Evolutionary conservation across 768 basidiomycete genomes (phyloP).

Genomic region (Polyporus arcularius): DNA sequence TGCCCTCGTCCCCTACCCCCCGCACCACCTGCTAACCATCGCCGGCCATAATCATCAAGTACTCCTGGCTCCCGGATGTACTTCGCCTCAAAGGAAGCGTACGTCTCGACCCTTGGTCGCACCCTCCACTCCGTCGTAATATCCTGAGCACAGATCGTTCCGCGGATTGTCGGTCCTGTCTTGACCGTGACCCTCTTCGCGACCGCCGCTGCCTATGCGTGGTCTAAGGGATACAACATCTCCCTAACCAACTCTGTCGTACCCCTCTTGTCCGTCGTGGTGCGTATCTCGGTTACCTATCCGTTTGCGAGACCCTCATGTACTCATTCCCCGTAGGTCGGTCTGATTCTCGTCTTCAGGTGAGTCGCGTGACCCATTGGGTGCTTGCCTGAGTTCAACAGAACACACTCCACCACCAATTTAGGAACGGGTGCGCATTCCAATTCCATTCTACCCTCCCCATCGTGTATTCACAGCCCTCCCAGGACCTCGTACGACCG

Average conservation of each 20-base stretch:
- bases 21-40: too few relatives aligned
- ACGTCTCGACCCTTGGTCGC: slow-evolving; percentile 31
- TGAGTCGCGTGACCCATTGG: slow-evolving; percentile 33
- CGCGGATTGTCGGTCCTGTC: slow-evolving; percentile 77
- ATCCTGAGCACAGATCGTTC: slow-evolving; percentile 56
- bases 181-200: slow-evolving; percentile 82
- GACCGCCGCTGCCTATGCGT: slow-evolving; percentile 56
- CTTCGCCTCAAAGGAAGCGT: slow-evolving; percentile 83
- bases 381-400: neutral
- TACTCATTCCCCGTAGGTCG: slow-evolving; percentile 53
- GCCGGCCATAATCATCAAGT: slow-evolving; percentile 41
- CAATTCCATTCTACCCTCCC: neutral
- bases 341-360: slow-evolving; percentile 88
- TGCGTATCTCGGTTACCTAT: slow-evolving; percentile 38
- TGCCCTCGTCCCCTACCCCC: neutral
- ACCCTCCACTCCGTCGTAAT: slow-evolving; percentile 9
- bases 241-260: slow-evolving; percentile 81
- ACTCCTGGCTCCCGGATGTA: slow-evolving; percentile 90
- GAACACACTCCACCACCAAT: neutral
- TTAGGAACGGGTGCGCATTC: slow-evolving; percentile 62
- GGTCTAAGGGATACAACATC: slow-evolving; percentile 57
- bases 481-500: slow-evolving; percentile 81
- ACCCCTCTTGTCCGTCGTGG: slow-evolving; percentile 87
- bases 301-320: neutral
- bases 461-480: neutral